Conservation (phyloP, 495 filamentous ascomycete genomes). For the Aspergillus nanangensis region DNA sequence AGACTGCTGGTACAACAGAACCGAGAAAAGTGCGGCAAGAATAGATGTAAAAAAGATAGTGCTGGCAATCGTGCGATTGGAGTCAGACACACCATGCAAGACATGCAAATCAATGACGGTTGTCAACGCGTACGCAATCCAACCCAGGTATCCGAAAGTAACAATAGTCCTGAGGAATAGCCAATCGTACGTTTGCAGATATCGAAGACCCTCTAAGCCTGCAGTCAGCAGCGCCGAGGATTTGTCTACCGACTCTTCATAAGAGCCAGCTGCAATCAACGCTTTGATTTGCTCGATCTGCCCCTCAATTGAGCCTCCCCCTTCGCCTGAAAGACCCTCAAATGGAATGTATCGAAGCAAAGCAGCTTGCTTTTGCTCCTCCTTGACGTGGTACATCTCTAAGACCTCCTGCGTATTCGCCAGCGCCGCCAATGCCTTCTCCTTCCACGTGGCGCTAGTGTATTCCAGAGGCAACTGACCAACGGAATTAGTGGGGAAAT, state of each 20-base stretch:
- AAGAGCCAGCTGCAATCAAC: slow-evolving; percentile 61
- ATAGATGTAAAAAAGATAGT: slow-evolving; percentile 68
- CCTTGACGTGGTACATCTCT: slow-evolving; percentile 97
- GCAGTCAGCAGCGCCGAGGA: slow-evolving; percentile 71
- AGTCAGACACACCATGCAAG: slow-evolving; percentile 64
- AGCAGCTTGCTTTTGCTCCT: slow-evolving; percentile 71
- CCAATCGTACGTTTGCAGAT: slow-evolving; percentile 97
- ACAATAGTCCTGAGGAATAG: slow-evolving; percentile 93
- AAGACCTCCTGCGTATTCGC: slow-evolving; percentile 86
- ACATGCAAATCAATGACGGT: slow-evolving; percentile 90
- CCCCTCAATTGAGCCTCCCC: slow-evolving; percentile 57
- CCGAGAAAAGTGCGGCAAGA: slow-evolving; percentile 70
- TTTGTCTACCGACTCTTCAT: slow-evolving; percentile 70
- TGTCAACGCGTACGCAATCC: slow-evolving; percentile 92
- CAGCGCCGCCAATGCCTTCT: slow-evolving; percentile 81
- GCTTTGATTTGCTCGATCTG: slow-evolving; percentile 63
- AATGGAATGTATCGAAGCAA: slow-evolving; percentile 77
- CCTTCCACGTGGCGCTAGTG: slow-evolving; percentile 61
- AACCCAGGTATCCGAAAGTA: slow-evolving; percentile 89
- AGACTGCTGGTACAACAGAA: slow-evolving; percentile 73
- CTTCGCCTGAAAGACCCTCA: slow-evolving; percentile 49
- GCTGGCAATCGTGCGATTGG: slow-evolving; percentile 58
- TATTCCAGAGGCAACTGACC: slow-evolving; percentile 87
- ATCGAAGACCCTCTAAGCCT: slow-evolving; percentile 80
- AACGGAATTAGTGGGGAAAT: slow-evolving; percentile 95